Evolutionary conservation across 495 filamentous ascomycete genomes (phyloP).

Genomic region (Hypomontagnella submonticulosa): DNA sequence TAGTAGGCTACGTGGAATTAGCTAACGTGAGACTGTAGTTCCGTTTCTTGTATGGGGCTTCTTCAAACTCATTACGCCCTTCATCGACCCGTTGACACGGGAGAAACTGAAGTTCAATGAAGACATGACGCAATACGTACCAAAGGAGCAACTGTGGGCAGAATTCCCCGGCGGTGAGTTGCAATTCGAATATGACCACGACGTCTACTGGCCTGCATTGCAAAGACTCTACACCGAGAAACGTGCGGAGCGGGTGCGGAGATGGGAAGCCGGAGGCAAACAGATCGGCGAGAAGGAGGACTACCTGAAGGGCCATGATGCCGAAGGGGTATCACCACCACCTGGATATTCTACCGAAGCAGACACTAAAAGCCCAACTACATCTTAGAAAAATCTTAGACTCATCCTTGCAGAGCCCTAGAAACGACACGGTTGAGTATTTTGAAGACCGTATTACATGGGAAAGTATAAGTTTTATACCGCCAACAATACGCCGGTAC

Average conservation of each 20-base stretch:
- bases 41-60: slow-evolving; percentile 90
- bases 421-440: background rate
- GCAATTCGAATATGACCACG: slow-evolving; percentile 89
- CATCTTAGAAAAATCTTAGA: slow-evolving; percentile 1
- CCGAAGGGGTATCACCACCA: slow-evolving; percentile 34
- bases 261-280: slow-evolving; percentile 84
- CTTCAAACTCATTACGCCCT: slow-evolving; percentile 94
- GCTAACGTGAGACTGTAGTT: slow-evolving; percentile 60
- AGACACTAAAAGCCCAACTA: slow-evolving; percentile 1
- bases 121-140: slow-evolving; percentile 80
- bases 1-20: background rate
- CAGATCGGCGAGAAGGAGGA: slow-evolving; percentile 84
- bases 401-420: background rate
- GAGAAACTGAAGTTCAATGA: slow-evolving; percentile 97
- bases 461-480: too few species aligned
- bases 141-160: slow-evolving; percentile 79
- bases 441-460: too few species aligned
- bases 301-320: slow-evolving; percentile 71
- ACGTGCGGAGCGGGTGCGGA: slow-evolving; percentile 65
- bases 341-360: slow-evolving; percentile 21
- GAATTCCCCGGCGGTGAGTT: slow-evolving; percentile 69
- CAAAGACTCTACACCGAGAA: slow-evolving; percentile 71
- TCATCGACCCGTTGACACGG: slow-evolving; percentile 91
- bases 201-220: slow-evolving; percentile 88
- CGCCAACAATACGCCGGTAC: too few species aligned